Base-by-base conservation (phyloP, 1,284 basidiomycete genomes). In the Phellopilus nigrolimitatus region DNA sequence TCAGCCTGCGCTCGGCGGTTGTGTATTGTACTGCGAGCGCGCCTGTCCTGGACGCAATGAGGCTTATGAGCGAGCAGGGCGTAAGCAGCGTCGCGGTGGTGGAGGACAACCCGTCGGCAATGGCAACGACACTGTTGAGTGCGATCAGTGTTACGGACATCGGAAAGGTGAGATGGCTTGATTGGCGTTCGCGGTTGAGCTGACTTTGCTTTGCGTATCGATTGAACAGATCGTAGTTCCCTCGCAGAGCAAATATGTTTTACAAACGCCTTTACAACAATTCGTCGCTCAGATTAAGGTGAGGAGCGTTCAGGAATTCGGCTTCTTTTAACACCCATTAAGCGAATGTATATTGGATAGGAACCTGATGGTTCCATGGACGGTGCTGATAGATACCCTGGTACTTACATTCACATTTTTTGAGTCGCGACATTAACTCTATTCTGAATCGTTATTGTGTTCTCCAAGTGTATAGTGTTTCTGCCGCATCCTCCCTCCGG, bases 61-160 rank as follows among this genome's bases (percentile, higher is more conserved):
- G 71, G 53, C 69, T 84, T 25, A 88, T 89, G 87, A 87, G 84
- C 60, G 83, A 87, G 56, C 76, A 83, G 61, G 87, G 87, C 17
- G 85, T 89, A 31, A 87, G 87, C 62, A 87, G 82, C 58, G 70
- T 88, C 42, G 87, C 87, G 17, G 81, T 89, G 5, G 62, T 87
- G 3, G 81, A 87, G 44, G 82, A 84, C 28, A 17, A 17, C 7
- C n/a, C 40, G 19, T 9, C 38, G 6, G 24, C 42, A 3, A 80
- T 79, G 27, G 70, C 64, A 4, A 76, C 81, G 3, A 70, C 66
- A 27, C 65, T 90, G 39, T 64, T 86, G 54, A 86, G 87, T 56
- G 83, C 84, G 3, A 78, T 89, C 27, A 88, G 83, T 60, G 87
- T 88, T 2, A 88, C 84, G 6, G 86, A 89, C 62, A 71, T 89